phyloP scores from a whole-genome alignment of 306 rosid genomes.

The Quercus suber region DNA sequence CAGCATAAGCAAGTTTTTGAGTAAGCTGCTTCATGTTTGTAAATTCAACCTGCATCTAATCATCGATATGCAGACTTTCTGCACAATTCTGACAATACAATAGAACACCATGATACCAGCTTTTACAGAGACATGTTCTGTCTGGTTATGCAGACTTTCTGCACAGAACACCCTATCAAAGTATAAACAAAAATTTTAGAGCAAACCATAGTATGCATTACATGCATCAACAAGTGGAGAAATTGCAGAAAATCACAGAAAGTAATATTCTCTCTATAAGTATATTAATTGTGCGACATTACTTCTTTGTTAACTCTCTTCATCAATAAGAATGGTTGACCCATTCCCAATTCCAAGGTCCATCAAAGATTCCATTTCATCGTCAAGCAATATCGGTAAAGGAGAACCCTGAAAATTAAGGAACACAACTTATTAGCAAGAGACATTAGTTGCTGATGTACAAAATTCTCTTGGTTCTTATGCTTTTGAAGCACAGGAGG shows the following conservation, averaged over 20 bases:
- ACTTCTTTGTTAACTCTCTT: constrained; percentile 45
- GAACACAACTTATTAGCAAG: constrained; percentile 12
- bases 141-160: not conserved
- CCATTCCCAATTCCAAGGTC: constrained; percentile 71
- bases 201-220: not conserved
- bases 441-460: not conserved
- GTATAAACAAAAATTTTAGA: not conserved
- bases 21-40: not conserved
- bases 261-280: not conserved
- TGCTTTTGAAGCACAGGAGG: not conserved
- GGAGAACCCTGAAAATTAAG: constrained; percentile 70
- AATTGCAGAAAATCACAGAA: not conserved
- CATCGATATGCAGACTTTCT: not conserved
- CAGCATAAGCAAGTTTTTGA: not conserved
- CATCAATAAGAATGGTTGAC: constrained; percentile 72
- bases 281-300: not conserved
- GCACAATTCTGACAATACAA: not conserved
- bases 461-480: not conserved
- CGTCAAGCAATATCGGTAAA: constrained; percentile 66
- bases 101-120: not conserved
- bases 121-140: not conserved
- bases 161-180: not conserved
- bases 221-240: not conserved
- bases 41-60: not conserved
- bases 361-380: constrained; percentile 65